phyloP scores from a whole-genome alignment of 331 rosid species.

The Malus hybrid region DNA sequence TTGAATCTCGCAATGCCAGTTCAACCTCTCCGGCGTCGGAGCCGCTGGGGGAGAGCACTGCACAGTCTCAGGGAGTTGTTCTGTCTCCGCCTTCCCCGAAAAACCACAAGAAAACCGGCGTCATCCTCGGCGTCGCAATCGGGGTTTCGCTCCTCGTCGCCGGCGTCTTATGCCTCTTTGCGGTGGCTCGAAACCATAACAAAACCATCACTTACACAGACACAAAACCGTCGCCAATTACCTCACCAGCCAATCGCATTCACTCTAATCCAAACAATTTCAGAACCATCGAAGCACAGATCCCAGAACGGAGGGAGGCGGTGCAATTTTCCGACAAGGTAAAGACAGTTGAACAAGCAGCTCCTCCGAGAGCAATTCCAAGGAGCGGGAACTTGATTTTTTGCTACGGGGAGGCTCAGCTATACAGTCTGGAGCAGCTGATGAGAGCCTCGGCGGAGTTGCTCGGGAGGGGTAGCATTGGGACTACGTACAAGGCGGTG shows the following conservation, averaged over 20 bases:
- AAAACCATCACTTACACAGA: neutral
- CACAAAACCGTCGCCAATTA: constrained; percentile 9
- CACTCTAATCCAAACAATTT: neutral
- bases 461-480: constrained; percentile 73
- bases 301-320: constrained; percentile 17
- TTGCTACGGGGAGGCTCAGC: constrained; percentile 54
- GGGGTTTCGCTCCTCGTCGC: constrained; percentile 29
- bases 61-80: constrained; percentile 43
- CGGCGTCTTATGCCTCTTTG: constrained; percentile 15
- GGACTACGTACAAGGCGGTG: constrained; percentile 89
- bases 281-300: neutral
- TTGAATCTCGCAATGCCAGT: constrained; percentile 34
- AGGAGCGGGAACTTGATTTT: constrained; percentile 66
- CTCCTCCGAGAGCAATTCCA: constrained; percentile 10
- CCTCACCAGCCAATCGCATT: neutral
- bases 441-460: constrained; percentile 96
- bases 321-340: neutral
- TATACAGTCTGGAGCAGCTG: constrained; percentile 65
- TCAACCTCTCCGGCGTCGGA: constrained; percentile 16
- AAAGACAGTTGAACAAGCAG: neutral
- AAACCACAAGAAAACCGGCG: constrained; percentile 32
- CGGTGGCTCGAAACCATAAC: constrained; percentile 6
- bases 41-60: constrained; percentile 40
- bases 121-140: constrained; percentile 40
- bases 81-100: constrained; percentile 22